phyloP scores from a whole-genome alignment of 2,329 filamentous ascomycete genomes.

The Drechslerella coelobrocha region DNA sequence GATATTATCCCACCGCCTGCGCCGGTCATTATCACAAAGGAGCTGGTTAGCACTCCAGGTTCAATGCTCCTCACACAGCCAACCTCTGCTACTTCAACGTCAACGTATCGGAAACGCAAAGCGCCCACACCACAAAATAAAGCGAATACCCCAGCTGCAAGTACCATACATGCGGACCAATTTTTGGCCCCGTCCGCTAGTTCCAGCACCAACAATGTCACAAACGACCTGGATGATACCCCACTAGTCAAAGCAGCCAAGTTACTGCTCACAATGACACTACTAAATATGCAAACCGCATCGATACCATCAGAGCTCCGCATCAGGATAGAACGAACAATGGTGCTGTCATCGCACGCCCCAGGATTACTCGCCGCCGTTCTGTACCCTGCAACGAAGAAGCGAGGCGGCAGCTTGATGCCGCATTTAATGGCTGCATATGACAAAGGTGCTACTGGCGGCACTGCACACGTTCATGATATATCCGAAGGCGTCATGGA shows the following conservation, averaged over 20 bases:
- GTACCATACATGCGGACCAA: slow-evolving; percentile 52
- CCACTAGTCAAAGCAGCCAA: slow-evolving; percentile 42
- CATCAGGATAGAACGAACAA: slow-evolving; percentile 54
- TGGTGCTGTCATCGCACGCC: slow-evolving; percentile 52
- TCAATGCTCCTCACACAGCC: slow-evolving; percentile 45
- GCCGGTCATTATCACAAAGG: slow-evolving; percentile 39
- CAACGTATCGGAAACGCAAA: slow-evolving; percentile 41
- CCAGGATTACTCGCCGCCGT: slow-evolving; percentile 54
- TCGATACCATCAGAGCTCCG: slow-evolving; percentile 52
- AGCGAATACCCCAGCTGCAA: slow-evolving; percentile 41
- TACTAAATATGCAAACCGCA: slow-evolving; percentile 47
- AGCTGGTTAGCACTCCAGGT: slow-evolving; percentile 15
- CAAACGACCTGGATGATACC: slow-evolving; percentile 1
- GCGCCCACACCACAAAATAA: slow-evolving; percentile 49
- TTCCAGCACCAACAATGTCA: background rate
- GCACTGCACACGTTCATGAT: slow-evolving; percentile 6
- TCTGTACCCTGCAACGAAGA: slow-evolving; percentile 49
- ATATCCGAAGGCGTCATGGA: background rate
- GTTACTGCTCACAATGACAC: slow-evolving; percentile 47
- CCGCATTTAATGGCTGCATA: slow-evolving; percentile 51
- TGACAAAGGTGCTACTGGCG: background rate
- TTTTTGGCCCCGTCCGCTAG: slow-evolving; percentile 44
- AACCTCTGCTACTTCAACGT: slow-evolving; percentile 17
- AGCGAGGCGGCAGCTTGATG: slow-evolving; percentile 50
- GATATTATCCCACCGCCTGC: slow-evolving; percentile 44